A percentile compares a stretch with the other conserved stretches of the same genome.
Conservation (phyloP, 2,329 filamentous ascomycete species). For the Aspergillus sergii region DNA sequence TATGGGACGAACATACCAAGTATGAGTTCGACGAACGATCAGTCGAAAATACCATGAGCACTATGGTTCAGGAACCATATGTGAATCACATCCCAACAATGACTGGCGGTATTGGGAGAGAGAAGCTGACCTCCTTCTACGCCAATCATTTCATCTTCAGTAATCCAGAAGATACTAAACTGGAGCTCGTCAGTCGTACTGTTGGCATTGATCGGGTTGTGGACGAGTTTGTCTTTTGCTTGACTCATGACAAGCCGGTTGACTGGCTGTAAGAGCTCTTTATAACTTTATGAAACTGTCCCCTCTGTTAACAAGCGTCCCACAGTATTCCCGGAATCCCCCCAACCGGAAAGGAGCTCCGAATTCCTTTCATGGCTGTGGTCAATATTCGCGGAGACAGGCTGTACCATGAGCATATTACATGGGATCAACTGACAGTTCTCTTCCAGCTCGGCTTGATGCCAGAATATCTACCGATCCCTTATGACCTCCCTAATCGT, state of each 20-base stretch:
- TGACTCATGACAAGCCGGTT: constrained; percentile 62
- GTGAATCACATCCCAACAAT: constrained; percentile 73
- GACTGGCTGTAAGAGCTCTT: constrained; percentile 65
- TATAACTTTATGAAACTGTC: background rate
- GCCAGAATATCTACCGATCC: constrained; percentile 65
- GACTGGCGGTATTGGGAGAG: constrained; percentile 68
- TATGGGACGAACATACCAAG: constrained; percentile 75
- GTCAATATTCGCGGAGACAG: constrained; percentile 69
- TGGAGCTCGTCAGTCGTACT: constrained; percentile 70
- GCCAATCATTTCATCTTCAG: constrained; percentile 70
- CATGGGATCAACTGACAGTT: constrained; percentile 67
- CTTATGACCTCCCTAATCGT: constrained; percentile 47
- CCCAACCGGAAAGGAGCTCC: constrained; percentile 54
- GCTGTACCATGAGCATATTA: constrained; percentile 70
- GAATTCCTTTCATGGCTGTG: constrained; percentile 63
- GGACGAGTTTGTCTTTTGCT: constrained; percentile 68
- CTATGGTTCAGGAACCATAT: constrained; percentile 75
- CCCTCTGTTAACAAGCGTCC: background rate
- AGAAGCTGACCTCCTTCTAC: constrained; percentile 66
- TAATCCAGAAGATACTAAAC: constrained; percentile 65
- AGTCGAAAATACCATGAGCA: constrained; percentile 70
- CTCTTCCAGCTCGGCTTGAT: constrained; percentile 63
- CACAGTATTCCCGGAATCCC: constrained; percentile 58
- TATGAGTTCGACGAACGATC: constrained; percentile 68
- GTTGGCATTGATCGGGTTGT: constrained; percentile 67